Conservation (phyloP, 176 grass and related monocot genomes). For the Carex myosuroides region DNA sequence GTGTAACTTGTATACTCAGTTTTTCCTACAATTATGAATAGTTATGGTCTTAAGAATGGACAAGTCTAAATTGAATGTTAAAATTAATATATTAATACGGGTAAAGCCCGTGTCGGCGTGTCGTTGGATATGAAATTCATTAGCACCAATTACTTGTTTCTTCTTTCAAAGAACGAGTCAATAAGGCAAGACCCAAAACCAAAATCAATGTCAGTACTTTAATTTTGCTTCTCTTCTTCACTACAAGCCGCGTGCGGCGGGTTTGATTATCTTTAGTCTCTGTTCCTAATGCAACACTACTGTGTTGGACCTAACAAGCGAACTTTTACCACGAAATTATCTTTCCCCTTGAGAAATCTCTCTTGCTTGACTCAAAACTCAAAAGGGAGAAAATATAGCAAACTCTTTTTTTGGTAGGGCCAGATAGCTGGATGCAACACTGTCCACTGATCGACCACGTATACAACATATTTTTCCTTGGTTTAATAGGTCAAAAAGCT, state of each 20-base stretch:
- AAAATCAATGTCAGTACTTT: too few species aligned
- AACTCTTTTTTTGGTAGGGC: too few species aligned
- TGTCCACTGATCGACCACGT: too few species aligned
- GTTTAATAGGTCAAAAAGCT: too few species aligned
- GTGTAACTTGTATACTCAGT: background rate
- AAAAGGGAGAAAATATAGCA: background rate
- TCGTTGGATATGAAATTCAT: background rate
- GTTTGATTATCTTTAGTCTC: background rate
- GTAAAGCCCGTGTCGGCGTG: background rate
- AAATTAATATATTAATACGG: background rate
- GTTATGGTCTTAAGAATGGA: background rate
- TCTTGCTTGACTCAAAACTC: background rate
- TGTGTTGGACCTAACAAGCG: background rate
- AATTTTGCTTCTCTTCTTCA: background rate
- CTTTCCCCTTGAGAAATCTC: background rate
- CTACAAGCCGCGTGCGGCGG: background rate
- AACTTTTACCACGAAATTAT: background rate
- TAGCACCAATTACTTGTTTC: background rate
- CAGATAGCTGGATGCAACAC: too few species aligned
- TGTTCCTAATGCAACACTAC: background rate
- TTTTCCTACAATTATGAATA: background rate
- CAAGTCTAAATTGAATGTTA: background rate
- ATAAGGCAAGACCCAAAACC: background rate
- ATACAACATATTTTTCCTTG: too few species aligned
- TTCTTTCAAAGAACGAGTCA: background rate